Conservation (phyloP, 2,329 filamentous ascomycete genomes). For the Trichoderma oligosporum region DNA sequence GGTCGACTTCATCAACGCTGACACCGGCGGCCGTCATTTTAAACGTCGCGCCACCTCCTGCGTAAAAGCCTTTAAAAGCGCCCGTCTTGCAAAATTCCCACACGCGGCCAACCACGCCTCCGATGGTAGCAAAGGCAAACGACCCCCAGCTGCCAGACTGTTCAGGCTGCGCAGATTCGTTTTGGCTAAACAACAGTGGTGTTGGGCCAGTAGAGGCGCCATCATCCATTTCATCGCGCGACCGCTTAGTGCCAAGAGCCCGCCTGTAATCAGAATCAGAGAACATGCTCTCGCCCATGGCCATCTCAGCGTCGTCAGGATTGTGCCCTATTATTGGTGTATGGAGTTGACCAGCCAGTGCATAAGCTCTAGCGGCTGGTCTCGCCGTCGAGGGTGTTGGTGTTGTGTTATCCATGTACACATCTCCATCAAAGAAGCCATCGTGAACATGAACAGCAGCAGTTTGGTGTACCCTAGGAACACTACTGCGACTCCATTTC, state of each 20-base stretch:
- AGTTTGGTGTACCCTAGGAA: not conserved
- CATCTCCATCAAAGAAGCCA: conserved; percentile 14
- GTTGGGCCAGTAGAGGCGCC: conserved; percentile 31
- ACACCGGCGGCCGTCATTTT: conserved; percentile 41
- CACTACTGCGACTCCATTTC: conserved; percentile 40
- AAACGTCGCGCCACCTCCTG: conserved; percentile 75
- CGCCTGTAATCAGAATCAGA: conserved; percentile 56
- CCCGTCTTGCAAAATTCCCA: conserved; percentile 75
- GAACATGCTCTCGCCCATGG: conserved; percentile 52
- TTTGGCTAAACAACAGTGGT: conserved; percentile 33
- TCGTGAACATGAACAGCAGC: not conserved
- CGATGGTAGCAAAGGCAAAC: conserved; percentile 59
- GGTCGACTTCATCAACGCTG: conserved; percentile 25
- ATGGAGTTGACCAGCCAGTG: conserved; percentile 52
- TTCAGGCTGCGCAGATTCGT: conserved; percentile 27
- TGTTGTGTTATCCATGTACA: conserved; percentile 26
- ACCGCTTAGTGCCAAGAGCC: conserved; percentile 47
- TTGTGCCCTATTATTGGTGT: conserved; percentile 39
- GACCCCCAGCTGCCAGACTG: conserved; percentile 50
- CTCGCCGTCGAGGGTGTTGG: too few relatives aligned
- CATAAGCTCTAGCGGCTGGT: conserved; percentile 36
- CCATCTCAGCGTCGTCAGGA: conserved; percentile 28
- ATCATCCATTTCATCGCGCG: conserved; percentile 36
- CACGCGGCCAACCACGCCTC: conserved; percentile 69
- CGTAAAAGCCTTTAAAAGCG: conserved; percentile 79